These are phyloP conservation scores for Sphagnum contortum DNA, from an alignment of 225 moss, liverwort and hornwort species.

Conservation along the genomic window DNA sequence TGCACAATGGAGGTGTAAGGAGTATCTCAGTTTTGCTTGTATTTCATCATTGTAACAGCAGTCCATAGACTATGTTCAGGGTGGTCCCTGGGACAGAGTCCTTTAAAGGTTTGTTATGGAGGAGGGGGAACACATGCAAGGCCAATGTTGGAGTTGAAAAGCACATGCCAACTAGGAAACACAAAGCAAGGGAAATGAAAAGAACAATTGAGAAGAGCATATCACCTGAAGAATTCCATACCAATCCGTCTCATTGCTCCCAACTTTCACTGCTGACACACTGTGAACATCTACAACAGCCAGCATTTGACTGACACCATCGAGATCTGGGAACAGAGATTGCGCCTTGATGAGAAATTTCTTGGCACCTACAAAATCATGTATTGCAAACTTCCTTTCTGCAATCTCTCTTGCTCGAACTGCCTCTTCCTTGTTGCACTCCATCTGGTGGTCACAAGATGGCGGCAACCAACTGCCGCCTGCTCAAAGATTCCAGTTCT, in stretches of 20 bases:
- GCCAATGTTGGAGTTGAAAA: too few species aligned
- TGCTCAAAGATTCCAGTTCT: conserved; percentile 19
- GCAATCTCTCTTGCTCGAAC: conserved; percentile 70
- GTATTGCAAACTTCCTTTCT: conserved; percentile 57
- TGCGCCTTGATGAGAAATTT: conserved; percentile 82
- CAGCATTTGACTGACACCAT: conserved; percentile 64
- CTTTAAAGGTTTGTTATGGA: too few species aligned
- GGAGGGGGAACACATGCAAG: too few species aligned
- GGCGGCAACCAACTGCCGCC: conserved; percentile 21
- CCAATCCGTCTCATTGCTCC: conserved; percentile 71
- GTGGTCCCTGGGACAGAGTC: too few species aligned
- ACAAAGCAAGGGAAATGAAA: too few species aligned
- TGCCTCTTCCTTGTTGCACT: conserved; percentile 97
- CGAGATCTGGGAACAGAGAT: conserved; percentile 59
- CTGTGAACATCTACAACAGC: conserved; percentile 80
- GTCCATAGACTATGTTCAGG: too few species aligned
- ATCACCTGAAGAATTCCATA: conserved; percentile 72
- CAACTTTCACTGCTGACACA: conserved; percentile 67
- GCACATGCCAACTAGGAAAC: too few species aligned
- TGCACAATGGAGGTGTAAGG: too few species aligned
- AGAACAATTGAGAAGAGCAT: too few species aligned
- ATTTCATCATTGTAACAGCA: too few species aligned
- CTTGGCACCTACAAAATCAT: conserved; percentile 75
- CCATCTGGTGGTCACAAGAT: conserved; percentile 52
- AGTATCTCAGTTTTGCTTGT: too few species aligned